Evolutionary conservation across 139 green algal genomes (phyloP).

Genomic region (Chlamydomonas incerta): DNA sequence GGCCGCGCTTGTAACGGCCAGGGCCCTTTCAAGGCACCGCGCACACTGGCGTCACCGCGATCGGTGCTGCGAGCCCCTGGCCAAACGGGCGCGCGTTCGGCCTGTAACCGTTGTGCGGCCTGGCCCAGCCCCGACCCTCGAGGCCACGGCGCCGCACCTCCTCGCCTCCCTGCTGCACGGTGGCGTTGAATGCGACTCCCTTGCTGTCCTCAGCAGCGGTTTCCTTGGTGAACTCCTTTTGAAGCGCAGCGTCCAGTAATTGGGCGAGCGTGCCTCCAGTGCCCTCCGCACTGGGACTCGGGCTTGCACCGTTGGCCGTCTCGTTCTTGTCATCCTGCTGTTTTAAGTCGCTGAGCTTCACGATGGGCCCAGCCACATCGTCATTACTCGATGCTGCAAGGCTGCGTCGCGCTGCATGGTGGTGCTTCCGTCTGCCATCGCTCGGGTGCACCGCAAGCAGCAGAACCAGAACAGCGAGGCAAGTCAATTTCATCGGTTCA

Average conservation of each 20-base stretch:
- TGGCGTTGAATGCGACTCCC: slow-evolving; percentile 7
- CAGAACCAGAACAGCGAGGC: no score
- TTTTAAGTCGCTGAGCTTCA: slow-evolving; percentile 17
- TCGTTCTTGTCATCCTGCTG: neutral
- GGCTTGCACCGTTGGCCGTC: neutral
- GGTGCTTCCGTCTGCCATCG: no score
- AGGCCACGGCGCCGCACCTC: slow-evolving; percentile 33
- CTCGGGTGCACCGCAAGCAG: no score
- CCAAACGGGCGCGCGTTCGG: no score
- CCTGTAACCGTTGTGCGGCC: no score
- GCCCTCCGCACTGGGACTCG: neutral
- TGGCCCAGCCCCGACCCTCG: no score
- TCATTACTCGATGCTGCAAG: neutral
- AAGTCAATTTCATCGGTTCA: no score
- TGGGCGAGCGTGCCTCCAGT: slow-evolving; percentile 6
- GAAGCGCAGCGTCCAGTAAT: slow-evolving; percentile 27
- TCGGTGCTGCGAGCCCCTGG: no score
- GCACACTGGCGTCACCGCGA: no score
- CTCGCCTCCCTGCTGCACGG: neutral
- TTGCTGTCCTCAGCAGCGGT: slow-evolving; percentile 16
- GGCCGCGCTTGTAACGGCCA: no score
- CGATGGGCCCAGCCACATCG: slow-evolving; percentile 35
- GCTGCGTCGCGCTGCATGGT: no score
- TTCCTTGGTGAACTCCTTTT: slow-evolving; percentile 39
- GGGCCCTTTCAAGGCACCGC: no score